Conservation (phyloP, 2,329 filamentous ascomycete genomes). For the Penicillium freii region DNA sequence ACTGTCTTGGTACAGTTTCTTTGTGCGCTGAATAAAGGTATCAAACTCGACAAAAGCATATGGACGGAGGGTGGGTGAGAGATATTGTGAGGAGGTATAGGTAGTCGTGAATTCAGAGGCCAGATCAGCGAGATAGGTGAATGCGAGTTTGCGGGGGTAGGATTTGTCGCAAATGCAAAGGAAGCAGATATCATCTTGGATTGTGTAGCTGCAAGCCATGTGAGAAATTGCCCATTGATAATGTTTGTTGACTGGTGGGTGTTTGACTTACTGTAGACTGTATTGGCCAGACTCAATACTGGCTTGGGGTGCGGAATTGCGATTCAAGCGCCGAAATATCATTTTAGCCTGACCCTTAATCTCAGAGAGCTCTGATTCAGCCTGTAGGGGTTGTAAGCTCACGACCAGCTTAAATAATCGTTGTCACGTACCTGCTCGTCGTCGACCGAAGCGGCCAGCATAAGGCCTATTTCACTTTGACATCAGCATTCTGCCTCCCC, state of each 20-base stretch:
- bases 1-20: slow-evolving; percentile 89
- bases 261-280: slow-evolving; percentile 71
- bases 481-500: slow-evolving; percentile 23
- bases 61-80: slow-evolving; percentile 72
- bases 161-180: slow-evolving; percentile 89
- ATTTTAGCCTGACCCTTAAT: slow-evolving; percentile 90
- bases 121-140: slow-evolving; percentile 95
- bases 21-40: slow-evolving; percentile 90
- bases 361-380: slow-evolving; percentile 74
- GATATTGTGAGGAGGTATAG: slow-evolving; percentile 72
- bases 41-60: slow-evolving; percentile 99
- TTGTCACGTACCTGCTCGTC: slow-evolving; percentile 67
- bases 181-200: slow-evolving; percentile 81
- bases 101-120: slow-evolving; percentile 85
- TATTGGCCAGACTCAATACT: slow-evolving; percentile 83
- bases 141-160: slow-evolving; percentile 96
- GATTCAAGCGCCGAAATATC: slow-evolving; percentile 81
- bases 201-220: slow-evolving; percentile 66
- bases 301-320: slow-evolving; percentile 85
- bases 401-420: not conserved
- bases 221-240: slow-evolving; percentile 6
- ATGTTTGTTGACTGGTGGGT: not conserved
- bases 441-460: slow-evolving; percentile 92
- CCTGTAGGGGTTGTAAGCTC: slow-evolving; percentile 39
- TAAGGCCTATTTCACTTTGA: slow-evolving; percentile 64